Evolutionary conservation across 2,329 filamentous ascomycete species (phyloP), one percentile per base, ranked within the genome.

Genomic region (Ophiostoma australiae): DNA sequence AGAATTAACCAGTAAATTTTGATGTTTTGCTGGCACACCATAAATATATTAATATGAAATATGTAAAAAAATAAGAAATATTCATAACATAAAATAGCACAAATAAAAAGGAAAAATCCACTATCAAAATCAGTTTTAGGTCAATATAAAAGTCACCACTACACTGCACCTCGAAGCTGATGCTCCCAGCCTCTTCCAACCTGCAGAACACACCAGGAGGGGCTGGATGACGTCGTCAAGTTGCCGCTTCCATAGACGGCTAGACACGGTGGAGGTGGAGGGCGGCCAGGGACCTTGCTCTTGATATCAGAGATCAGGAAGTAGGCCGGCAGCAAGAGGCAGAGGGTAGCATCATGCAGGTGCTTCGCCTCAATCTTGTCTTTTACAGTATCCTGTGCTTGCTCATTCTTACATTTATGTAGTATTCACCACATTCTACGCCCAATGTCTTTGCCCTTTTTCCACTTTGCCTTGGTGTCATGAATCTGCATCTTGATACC

Each of bases 211-310:
- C 52, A 55, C n/a, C 48, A 39, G 20, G 31, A 39, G n/a, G 33
- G 65, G 65, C 33, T 37, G 35, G 65, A 67, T 67, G 65, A 67
- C 65, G 65, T 67, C 20, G 65, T 35, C 20, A 13, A 39, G 65
- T 67, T 44, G 65, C 65, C 37, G 35, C 65, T 67, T 67, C 65
- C 31, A 37, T 23, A 23, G 7, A 41, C 35, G 31, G 65, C 65
- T 23, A 67, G 52, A 58, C 52, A 37, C 35, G n/a, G 65, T 23
- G 35, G 31, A 67, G 65, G 65, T 10, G n/a, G 20, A 65, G 15
- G 31, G 7, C 10, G 31, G 33, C 58, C 58, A 63, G 27, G 58
- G 31, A 5, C 52, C 52, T 48, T 48, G 44, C 20, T 48, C 23
- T 58, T 58, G 10, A 58, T 58, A 27, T 27, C 52, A 58, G 52